Base-by-base conservation (phyloP, 2,329 filamentous ascomycete species). In the Aspergillus phoenicis region DNA sequence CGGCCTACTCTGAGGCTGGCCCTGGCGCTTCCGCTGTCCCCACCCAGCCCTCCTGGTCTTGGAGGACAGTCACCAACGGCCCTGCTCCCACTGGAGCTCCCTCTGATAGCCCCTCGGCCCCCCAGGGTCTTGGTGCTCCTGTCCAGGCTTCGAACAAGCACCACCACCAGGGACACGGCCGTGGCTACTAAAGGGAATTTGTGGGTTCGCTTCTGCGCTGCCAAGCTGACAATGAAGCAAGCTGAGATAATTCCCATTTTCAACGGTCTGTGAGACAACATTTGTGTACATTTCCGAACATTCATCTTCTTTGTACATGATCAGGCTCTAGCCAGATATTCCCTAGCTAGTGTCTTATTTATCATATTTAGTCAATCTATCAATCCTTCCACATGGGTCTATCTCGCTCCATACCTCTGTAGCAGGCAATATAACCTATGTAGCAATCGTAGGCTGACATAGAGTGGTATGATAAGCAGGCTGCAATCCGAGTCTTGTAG, bases 21-120 rank as follows among this genome's bases (percentile, higher is more conserved):
- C 63, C 63, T 36, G 62, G 63, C 55, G 54, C 65, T 5, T 59
- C 57, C 2, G 58, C 59, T 8, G 48, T 17, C 11, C 61, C 61
- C n/a, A 13, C 52, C 52, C 47, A 55, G 7, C 59, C 39, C 24
- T 56, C 58, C 45, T 66, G 61, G 62, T 57, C 45, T 38, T 68
- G 63, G 63, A 65, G 47, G 11, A 30, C 28, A n/a, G 47, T 51
- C 47, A 51, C 28, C n/a, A 20, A 51, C 47, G 36, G 22, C 36
- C 15, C 28, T 43, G 36, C 26, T 15, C 38, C 52, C 38, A 26
- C 52, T 39, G 52, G 52, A 20, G n/a, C 33, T 28, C 52, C 52
- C 17, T 24, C 15, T 11, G 33, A 26, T 26, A 20, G 8, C 5
- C 33, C 52, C 24, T 20, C 20, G 20, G 26, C 22, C 26, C n/a